These are phyloP conservation scores for Botryotinia convoluta DNA, from an alignment of 2,329 filamentous ascomycete species.

Conservation along the genomic window DNA sequence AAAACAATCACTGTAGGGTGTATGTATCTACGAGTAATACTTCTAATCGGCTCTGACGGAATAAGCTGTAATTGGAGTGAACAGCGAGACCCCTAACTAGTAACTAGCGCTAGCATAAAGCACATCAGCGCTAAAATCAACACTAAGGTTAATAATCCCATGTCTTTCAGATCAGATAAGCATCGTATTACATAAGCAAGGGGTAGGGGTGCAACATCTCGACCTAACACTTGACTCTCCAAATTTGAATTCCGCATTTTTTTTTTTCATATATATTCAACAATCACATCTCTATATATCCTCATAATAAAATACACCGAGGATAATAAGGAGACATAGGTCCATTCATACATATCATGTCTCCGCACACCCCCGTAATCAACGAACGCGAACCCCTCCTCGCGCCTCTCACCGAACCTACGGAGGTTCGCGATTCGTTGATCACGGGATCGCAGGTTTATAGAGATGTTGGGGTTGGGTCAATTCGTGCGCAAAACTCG, in stretches of 20 bases:
- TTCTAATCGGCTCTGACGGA: neutral
- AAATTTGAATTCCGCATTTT: neutral
- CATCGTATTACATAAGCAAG: neutral
- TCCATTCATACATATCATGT: neutral
- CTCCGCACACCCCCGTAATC: neutral
- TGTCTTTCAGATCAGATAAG: neutral
- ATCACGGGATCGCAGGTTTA: conserved; percentile 1
- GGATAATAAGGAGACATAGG: neutral
- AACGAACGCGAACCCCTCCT: conserved; percentile 12
- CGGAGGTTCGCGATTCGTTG: neutral
- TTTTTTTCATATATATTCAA: neutral
- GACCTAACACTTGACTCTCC: neutral
- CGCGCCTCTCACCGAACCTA: neutral
- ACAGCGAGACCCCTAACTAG: neutral
- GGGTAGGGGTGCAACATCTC: neutral
- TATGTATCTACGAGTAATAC: neutral
- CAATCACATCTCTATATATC: neutral
- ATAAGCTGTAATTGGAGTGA: neutral
- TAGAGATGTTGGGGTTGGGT: neutral
- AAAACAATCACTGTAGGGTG: neutral
- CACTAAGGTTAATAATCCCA: neutral
- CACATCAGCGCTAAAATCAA: neutral
- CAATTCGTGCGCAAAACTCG: no score
- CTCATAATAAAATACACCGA: neutral
- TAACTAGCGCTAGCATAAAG: neutral